Base-by-base conservation (phyloP, 1,284 basidiomycete genomes). In the Ceratobasidium theobromae region DNA sequence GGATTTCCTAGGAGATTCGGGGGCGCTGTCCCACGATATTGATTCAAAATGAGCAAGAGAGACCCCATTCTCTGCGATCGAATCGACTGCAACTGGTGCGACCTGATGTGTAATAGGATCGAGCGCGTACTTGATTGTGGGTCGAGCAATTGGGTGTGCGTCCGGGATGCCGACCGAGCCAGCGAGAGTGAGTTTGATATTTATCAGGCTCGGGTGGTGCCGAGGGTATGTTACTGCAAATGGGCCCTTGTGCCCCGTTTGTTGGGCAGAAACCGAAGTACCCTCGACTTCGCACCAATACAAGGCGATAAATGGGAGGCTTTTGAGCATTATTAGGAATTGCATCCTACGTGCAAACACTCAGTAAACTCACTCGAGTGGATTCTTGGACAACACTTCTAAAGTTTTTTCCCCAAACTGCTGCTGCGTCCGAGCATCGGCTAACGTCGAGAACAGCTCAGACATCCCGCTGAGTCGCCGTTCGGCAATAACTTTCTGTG, bases 401-500 rank as follows among this genome's bases (percentile, higher is more conserved):
- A 62, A 21, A 3, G 46, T 52, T 28, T 35, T 18, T 14, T 62
- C 58, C 8, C 21, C 48, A 41, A 51, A 62, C 21, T 51, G 30
- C 18, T 38, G 33, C 18, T 23, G 27, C 25, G 18, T 62, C 14
- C 58, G 32, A 23, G 35, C 38, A 8, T 64, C 49, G 1, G 60
- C 32, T 8, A 64, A 28, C 4, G 14, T 52, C 3, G 60, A 4
- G 18, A 45, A 43, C 1, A 64, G 16, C 2, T 64, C 60, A 2
- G 49, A 43, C 38, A 64, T 64, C 11, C 33, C 33, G 14, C 33
- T 35, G 28, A 68, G 35, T 21, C 69, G 51, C 2, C 69, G 67
- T 16, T 66, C 69, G 11, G 67, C 68, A 14, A 70, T 68, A 11
- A 68, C 66, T 25, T 68, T 68, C 18, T 49, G 43, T 1, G 67